Conservation (phyloP, 306 rosid genomes). For the Inga leiocalycina region DNA sequence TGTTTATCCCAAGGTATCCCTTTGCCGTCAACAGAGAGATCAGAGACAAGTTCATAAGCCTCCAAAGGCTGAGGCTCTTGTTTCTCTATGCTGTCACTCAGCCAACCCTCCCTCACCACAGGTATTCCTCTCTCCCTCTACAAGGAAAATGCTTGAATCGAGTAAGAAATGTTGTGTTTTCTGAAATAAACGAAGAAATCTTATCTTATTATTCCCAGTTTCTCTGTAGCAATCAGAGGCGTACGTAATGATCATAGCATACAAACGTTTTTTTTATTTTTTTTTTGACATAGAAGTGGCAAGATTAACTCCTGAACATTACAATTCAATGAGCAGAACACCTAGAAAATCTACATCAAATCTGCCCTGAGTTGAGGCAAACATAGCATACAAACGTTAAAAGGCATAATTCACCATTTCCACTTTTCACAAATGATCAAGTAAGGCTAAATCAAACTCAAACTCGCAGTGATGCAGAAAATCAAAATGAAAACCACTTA, state of each 20-base stretch:
- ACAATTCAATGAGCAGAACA: too few relatives aligned
- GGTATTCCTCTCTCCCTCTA: conserved; percentile 77
- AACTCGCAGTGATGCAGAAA: neutral
- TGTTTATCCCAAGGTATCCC: conserved; percentile 87
- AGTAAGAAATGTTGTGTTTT: neutral
- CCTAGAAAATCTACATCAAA: too few relatives aligned
- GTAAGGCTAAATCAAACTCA: neutral
- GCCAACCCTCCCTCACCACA: conserved; percentile 76
- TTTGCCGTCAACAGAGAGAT: conserved; percentile 71
- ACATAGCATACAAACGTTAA: neutral
- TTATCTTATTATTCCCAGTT: neutral
- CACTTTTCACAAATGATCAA: neutral
- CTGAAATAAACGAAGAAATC: neutral
- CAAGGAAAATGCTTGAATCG: neutral
- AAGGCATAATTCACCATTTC: neutral
- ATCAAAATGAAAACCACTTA: conserved; percentile 22
- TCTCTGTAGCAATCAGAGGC: neutral
- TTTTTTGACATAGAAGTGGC: too few relatives aligned
- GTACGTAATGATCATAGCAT: neutral
- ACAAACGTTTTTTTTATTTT: neutral
- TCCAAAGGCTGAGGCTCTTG: conserved; percentile 83
- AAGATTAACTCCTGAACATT: too few relatives aligned
- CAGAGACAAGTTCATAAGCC: conserved; percentile 71
- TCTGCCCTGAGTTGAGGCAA: too few relatives aligned
- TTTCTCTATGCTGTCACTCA: conserved; percentile 70